These are phyloP conservation scores for Croton laevigatus DNA, from an alignment of 441 rosid genomes.

Conservation along the genomic window DNA sequence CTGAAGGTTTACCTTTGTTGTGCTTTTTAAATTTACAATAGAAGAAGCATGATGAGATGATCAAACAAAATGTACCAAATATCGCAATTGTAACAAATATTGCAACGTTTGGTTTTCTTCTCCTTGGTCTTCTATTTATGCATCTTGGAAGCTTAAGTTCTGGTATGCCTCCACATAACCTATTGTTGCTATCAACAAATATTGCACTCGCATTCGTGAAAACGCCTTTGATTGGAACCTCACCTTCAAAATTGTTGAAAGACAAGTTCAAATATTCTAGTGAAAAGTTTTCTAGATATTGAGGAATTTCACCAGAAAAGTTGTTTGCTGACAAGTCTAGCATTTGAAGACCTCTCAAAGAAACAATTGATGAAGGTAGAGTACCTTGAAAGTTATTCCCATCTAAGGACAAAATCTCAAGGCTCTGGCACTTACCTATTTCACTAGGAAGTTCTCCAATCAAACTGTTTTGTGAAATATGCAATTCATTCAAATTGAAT, in stretches of 20 bases:
- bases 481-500: slow-evolving; percentile 5
- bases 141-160: slow-evolving; percentile 10
- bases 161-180: slow-evolving; percentile 19
- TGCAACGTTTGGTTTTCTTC: background rate
- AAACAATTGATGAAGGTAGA: background rate
- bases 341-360: background rate
- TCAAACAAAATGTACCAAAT: background rate
- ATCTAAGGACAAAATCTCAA: background rate
- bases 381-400: background rate
- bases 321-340: background rate
- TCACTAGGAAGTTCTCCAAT: slow-evolving; percentile 7
- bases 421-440: background rate
- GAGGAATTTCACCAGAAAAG: background rate
- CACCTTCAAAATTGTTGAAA: slow-evolving; percentile 18
- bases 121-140: background rate
- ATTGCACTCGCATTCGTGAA: slow-evolving; percentile 11
- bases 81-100: background rate
- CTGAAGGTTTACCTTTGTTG: background rate
- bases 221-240: slow-evolving; percentile 5
- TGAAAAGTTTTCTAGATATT: background rate
- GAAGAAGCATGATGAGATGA: no score
- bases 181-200: slow-evolving; percentile 7
- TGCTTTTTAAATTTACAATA: background rate
- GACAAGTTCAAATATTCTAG: slow-evolving; percentile 15
- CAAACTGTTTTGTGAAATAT: slow-evolving; percentile 4